These are phyloP conservation scores for Collybia sordida DNA, from an alignment of 768 basidiomycete genomes.

Conservation along the genomic window DNA sequence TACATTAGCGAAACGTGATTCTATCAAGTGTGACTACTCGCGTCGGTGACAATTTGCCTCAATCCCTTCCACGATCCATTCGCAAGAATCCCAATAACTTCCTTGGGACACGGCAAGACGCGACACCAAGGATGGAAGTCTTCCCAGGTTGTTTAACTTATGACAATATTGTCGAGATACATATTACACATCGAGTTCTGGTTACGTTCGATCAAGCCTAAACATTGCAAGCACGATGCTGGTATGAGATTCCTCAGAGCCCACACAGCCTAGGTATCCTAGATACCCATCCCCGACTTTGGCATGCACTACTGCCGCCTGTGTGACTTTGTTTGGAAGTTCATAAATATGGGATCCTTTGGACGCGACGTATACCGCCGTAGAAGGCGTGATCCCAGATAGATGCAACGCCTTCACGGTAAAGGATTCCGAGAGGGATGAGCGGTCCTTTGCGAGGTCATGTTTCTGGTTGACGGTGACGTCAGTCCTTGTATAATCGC, in stretches of 20 bases:
- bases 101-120: too few relatives aligned
- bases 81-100: too few relatives aligned
- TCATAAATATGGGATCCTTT: conserved; percentile 6
- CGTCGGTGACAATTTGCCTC: too few relatives aligned
- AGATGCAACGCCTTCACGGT: conserved; percentile 29
- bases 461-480: conserved; percentile 15
- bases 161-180: too few relatives aligned
- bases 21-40: too few relatives aligned
- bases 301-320: conserved; percentile 26
- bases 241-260: conserved; percentile 23
- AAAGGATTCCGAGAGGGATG: conserved; percentile 16
- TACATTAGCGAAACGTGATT: too few relatives aligned
- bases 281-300: conserved; percentile 26
- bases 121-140: too few relatives aligned
- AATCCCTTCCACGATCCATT: too few relatives aligned
- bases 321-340: conserved; percentile 1
- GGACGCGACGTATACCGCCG: conserved; percentile 22
- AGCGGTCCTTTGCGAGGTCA: conserved; percentile 11
- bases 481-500: conserved; percentile 11
- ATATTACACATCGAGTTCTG: too few relatives aligned
- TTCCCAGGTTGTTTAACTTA: too few relatives aligned
- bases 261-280: conserved; percentile 35
- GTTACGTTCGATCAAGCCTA: conserved; percentile 10
- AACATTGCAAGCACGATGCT: conserved; percentile 32
- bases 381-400: conserved; percentile 16